Evolutionary conservation across 768 basidiomycete species (phyloP), one percentile per base, ranked within the genome.

Genomic region (Nidularia pulvinata): DNA sequence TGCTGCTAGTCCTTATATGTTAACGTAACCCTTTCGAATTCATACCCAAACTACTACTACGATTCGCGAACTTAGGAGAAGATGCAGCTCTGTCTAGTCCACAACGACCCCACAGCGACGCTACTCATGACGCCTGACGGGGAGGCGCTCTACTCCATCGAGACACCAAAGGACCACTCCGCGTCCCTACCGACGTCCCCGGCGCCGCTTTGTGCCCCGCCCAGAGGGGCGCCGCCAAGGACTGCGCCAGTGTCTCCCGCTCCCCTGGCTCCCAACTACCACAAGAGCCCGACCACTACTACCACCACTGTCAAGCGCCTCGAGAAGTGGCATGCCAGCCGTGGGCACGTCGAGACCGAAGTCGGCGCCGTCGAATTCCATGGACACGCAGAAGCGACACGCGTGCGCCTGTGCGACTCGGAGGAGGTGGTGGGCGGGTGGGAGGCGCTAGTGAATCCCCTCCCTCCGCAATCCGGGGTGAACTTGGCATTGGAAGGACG

Each of bases 41-140:
- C n/a, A n/a, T n/a, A n/a, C n/a, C n/a, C n/a, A n/a, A n/a, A n/a
- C n/a, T n/a, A n/a, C n/a, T n/a, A n/a, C n/a, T n/a, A n/a, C n/a
- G n/a, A n/a, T n/a, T n/a, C n/a, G n/a, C n/a, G n/a, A n/a, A n/a
- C n/a, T n/a, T n/a, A n/a, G n/a, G n/a, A n/a, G n/a, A n/a, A n/a
- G n/a, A n/a, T 76, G 60, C 37, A 39, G 37, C 37, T 39, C 37
- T 39, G 37, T 39, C 37, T 39, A 39, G n/a, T 39, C 37, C 37
- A 39, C 37, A 39, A 39, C 37, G 37, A 39, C 37, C 37, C 37
- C 7, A 39, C n/a, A n/a, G 7, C 37, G 37, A 39, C 37, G 7
- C 37, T 39, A 7, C 37, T 39, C 9, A 39, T 39, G 9, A 39
- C 37, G 9, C 37, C 37, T 9, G 37, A 39, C 37, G 37, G 37